A percentile compares a stretch with the other conserved stretches of the same genome.
Evolutionary conservation across 495 filamentous ascomycete species (phyloP).

Genomic region (Xanthoparmelia taractica): DNA sequence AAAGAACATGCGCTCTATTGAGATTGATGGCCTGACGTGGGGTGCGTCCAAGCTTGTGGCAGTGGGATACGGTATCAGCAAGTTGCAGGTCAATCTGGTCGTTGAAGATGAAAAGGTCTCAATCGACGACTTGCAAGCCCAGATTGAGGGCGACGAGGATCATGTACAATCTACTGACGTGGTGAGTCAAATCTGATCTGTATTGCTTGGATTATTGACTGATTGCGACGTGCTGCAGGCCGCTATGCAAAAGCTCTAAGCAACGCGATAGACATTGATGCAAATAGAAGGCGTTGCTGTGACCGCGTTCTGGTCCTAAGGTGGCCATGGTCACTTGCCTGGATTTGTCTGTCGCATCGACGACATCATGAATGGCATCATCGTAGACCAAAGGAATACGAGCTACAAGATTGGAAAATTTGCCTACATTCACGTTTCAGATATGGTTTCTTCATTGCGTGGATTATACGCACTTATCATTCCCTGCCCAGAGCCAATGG

Average conservation of each 20-base stretch:
- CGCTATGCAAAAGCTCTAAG: conserved; percentile 91
- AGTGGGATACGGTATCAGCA: conserved; percentile 97
- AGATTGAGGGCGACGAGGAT: conserved; percentile 88
- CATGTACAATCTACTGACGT: conserved; percentile 94
- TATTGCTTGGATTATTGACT: conserved; percentile 18
- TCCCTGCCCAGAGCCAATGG: neutral
- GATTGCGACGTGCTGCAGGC: conserved; percentile 33
- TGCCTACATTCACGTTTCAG: neutral
- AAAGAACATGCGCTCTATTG: conserved; percentile 73
- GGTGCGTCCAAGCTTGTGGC: conserved; percentile 83
- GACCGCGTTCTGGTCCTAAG: neutral
- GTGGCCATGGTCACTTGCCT: neutral
- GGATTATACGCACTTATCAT: neutral
- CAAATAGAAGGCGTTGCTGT: neutral
- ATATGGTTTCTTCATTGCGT: neutral
- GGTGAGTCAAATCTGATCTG: conserved; percentile 40
- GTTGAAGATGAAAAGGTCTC: conserved; percentile 97
- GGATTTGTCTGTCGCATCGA: neutral
- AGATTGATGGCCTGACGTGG: conserved; percentile 93
- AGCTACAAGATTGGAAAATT: neutral
- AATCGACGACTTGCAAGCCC: conserved; percentile 72
- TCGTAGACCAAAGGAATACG: neutral
- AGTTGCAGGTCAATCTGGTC: conserved; percentile 97
- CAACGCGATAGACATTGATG: conserved; percentile 4
- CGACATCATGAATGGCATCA: neutral